Conservation (phyloP, 2,329 filamentous ascomycete species). For the Didymella glomerata region DNA sequence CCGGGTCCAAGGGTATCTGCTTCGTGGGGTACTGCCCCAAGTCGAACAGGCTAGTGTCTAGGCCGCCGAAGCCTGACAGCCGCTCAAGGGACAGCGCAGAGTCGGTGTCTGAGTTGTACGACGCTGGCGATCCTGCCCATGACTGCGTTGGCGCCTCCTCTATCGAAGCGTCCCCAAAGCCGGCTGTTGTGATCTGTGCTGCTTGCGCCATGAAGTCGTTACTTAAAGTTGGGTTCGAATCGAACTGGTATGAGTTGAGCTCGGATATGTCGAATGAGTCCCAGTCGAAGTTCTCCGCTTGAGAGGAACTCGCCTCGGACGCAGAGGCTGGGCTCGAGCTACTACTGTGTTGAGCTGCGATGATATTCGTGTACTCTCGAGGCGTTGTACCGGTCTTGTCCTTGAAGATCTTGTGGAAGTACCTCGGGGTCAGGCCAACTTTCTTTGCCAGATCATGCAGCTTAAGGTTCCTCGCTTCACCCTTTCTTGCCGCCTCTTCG, state of each 20-base stretch:
- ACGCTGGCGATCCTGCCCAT: background rate
- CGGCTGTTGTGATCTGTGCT: constrained; percentile 19
- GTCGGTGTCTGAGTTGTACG: constrained; percentile 4
- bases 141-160: constrained; percentile 18
- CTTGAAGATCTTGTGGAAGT: constrained; percentile 68
- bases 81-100: constrained; percentile 12
- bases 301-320: constrained; percentile 11
- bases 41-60: background rate
- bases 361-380: constrained; percentile 51
- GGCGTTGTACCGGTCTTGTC: constrained; percentile 63
- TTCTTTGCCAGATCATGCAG: constrained; percentile 60
- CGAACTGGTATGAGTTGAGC: constrained; percentile 33
- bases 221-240: constrained; percentile 20
- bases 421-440: constrained; percentile 64
- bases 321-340: constrained; percentile 15
- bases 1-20: constrained; percentile 1
- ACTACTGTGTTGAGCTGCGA: constrained; percentile 21
- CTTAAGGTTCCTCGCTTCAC: constrained; percentile 39
- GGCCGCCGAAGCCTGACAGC: background rate
- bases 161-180: constrained; percentile 13
- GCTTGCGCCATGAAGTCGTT: constrained; percentile 20
- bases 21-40: constrained; percentile 2
- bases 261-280: constrained; percentile 41
- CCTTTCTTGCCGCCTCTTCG: constrained; percentile 33
- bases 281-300: constrained; percentile 24